phyloP scores from a whole-genome alignment of 306 rosid genomes.

The Cicer yamashitae region DNA sequence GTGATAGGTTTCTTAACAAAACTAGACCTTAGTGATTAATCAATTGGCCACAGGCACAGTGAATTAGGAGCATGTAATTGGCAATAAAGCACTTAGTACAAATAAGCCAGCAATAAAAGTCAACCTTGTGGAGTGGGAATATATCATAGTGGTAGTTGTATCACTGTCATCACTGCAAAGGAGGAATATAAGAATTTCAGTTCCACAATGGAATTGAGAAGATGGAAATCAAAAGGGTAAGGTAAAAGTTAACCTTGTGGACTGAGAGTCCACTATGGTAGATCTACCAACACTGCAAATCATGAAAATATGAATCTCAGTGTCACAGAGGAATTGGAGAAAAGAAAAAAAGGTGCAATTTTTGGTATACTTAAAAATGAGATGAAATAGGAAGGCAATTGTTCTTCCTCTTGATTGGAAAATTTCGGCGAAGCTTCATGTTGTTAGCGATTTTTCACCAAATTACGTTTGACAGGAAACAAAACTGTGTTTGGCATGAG shows the following conservation, averaged over 20 bases:
- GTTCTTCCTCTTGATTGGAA: too few relatives aligned
- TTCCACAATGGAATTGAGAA: conserved; percentile 44
- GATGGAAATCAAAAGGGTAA: conserved; percentile 42
- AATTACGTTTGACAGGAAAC: too few relatives aligned
- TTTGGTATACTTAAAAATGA: not conserved
- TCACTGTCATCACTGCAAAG: conserved; percentile 63
- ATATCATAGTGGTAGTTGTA: conserved; percentile 49
- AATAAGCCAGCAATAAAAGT: conserved; percentile 45
- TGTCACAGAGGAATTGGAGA: conserved; percentile 46
- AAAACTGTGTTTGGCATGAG: too few relatives aligned
- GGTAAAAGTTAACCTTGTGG: conserved; percentile 55
- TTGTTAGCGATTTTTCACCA: too few relatives aligned
- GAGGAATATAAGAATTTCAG: conserved; percentile 49
- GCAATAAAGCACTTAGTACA: conserved; percentile 49
- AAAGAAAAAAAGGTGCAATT: conserved; percentile 8
- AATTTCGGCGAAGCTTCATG: too few relatives aligned
- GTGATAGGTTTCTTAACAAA: conserved; percentile 20
- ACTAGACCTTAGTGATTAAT: not conserved
- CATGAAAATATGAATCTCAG: conserved; percentile 52
- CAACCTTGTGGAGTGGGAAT: conserved; percentile 58
- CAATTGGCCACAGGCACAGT: not conserved
- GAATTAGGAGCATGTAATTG: conserved; percentile 45
- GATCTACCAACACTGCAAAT: conserved; percentile 60
- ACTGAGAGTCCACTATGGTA: conserved; percentile 53
- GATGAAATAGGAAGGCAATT: conserved; percentile 25